Evolutionary conservation across 2,329 filamentous ascomycete species (phyloP).

Genomic region (Phialophora expanda): DNA sequence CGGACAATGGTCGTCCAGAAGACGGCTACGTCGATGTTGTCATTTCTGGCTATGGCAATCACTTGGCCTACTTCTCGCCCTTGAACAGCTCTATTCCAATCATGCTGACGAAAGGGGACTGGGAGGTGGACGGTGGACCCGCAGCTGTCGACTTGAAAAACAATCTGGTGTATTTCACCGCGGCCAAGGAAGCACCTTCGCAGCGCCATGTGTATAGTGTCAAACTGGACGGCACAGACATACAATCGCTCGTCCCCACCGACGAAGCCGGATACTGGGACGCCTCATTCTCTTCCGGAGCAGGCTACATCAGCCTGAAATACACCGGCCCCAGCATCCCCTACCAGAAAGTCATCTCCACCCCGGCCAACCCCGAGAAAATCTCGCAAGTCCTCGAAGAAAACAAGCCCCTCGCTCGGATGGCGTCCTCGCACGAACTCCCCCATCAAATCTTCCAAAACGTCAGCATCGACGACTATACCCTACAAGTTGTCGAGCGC

Average conservation of each 20-base stretch:
- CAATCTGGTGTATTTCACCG: constrained; percentile 89
- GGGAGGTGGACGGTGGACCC: constrained; percentile 88
- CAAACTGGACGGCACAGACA: constrained; percentile 75
- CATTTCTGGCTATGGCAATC: constrained; percentile 83
- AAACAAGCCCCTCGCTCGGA: constrained; percentile 71
- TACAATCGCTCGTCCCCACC: constrained; percentile 75
- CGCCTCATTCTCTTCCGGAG: constrained; percentile 80
- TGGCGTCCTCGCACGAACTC: constrained; percentile 76
- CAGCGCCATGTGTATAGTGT: constrained; percentile 93
- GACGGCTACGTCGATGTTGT: constrained; percentile 95
- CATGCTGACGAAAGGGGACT: constrained; percentile 84
- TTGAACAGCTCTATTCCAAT: constrained; percentile 80
- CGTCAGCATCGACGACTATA: constrained; percentile 79
- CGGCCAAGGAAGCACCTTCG: constrained; percentile 83
- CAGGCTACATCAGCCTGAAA: constrained; percentile 81
- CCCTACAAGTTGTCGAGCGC: constrained; percentile 77
- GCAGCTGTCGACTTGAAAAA: constrained; percentile 82
- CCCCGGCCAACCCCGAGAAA: constrained; percentile 67
- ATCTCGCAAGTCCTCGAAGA: constrained; percentile 78
- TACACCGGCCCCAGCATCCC: constrained; percentile 86
- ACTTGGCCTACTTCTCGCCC: constrained; percentile 90
- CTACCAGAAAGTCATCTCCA: constrained; percentile 88
- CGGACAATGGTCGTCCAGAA: constrained; percentile 71
- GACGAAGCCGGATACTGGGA: constrained; percentile 76
- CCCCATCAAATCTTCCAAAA: constrained; percentile 83